Evolutionary conservation across 2,329 filamentous ascomycete genomes (phyloP), one percentile per base, ranked within the genome.

Genomic region (Penicillium sp.): DNA sequence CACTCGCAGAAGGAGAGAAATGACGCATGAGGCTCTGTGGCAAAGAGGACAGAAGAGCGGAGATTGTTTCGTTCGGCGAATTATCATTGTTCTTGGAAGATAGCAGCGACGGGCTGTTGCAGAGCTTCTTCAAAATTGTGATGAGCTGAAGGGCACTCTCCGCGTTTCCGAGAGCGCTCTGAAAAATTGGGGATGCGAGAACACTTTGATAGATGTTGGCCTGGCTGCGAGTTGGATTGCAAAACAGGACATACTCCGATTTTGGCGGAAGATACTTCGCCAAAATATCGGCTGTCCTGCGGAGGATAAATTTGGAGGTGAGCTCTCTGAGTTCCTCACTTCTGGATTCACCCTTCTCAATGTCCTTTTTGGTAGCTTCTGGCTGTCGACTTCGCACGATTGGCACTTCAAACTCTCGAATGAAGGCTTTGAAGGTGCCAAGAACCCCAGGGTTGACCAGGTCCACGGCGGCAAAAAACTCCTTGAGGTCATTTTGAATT

Each of bases 121-220:
- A 85, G 12, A 84, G 70, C 57, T 85, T 85, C 64, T 85, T 85
- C 12, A 86, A 65, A 12, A 85, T 71, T 11, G 77, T 85, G 53
- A 85, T 85, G 10, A 85, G 73, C 51, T 83, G 78, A 2, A 86
- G 67, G 2, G 79, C 75, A 31, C 73, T 72, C 33, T 84, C 78
- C 1, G 74, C 68, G 45, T 72, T 80, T 10, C 79, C 77, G 33
- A 84, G 64, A 6, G 77, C 76, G 20, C 68, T 71, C 33, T 76
- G 72, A 49, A 84, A 84, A 4, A 77, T 67, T 0, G 78, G 76
- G 2, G 80, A 84, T 6, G 72, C 68, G n/a, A 85, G 67, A 23
- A 85, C 77, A 40, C 71, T 69, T 37, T 76, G 75, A 55, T 85
- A 78, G 30, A 83, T 70, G 45, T 73, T 69, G 8, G 74, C 71